Conservation (phyloP, 106 monocot genomes). For the Xerophyta viscosa region DNA sequence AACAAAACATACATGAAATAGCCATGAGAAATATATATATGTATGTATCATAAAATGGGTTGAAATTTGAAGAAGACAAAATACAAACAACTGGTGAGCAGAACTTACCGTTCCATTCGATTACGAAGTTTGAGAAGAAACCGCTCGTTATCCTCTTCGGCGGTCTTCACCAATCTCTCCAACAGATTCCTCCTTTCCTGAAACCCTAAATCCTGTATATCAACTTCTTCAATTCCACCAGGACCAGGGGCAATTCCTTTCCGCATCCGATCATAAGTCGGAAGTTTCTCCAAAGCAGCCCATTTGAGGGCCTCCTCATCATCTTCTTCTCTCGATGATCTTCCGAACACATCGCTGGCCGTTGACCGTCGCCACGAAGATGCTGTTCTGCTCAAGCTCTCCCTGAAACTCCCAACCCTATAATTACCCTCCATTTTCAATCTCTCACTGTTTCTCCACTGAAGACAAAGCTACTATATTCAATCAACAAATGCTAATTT, state of each 20-base stretch:
- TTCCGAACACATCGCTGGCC: conserved; percentile 3
- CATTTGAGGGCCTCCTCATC: conserved; percentile 7
- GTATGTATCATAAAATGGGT: no score
- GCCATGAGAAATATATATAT: no score
- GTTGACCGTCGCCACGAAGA: conserved; percentile 11
- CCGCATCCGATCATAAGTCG: conserved; percentile 48
- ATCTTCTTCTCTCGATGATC: neutral
- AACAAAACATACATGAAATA: no score
- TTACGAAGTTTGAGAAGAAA: conserved; percentile 62
- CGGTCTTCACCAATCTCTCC: conserved; percentile 45
- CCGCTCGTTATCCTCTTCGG: conserved; percentile 72
- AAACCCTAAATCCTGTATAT: conserved; percentile 19
- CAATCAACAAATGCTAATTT: no score
- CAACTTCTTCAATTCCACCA: conserved; percentile 23
- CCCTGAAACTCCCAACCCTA: conserved; percentile 3
- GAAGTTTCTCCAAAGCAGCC: conserved; percentile 29
- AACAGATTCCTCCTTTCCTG: conserved; percentile 49
- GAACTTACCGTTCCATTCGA: conserved; percentile 58
- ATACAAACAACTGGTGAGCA: no score
- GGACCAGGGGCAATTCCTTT: conserved; percentile 29
- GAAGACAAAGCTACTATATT: neutral
- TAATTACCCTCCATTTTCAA: neutral
- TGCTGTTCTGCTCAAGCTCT: conserved; percentile 14
- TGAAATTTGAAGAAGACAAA: no score
- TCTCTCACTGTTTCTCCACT: neutral